Evolutionary conservation across 83 land plant species (phyloP), one percentile per base, ranked within the genome.

Genomic region (Larix sibirica): DNA sequence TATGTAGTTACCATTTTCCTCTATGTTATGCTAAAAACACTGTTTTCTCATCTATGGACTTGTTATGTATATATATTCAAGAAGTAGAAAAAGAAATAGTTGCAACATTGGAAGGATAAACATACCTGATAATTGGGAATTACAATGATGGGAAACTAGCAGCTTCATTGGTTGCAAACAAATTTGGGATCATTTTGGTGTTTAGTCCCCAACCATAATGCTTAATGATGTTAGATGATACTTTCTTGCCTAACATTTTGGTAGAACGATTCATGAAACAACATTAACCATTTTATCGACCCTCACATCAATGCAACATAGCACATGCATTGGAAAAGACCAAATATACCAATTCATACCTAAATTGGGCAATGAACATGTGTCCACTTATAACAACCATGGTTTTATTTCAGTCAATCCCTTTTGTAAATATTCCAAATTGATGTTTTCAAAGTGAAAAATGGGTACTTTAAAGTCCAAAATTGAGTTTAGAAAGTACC

Each of bases 281-380:
- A 98, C 97, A 20, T 98, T 94, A 89, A 98, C 99, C 42, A 85
- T 97, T 62, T 98, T 96, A 92, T 96, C 94, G 88, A 97, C 99
- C 23, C 96, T 96, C 75, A 97, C 93, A 40, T 94, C 89, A 69
- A 94, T 98, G 28, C 28, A 28, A 28, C 28, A 28, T 28, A 28
- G 28, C 28, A 28, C 28, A 28, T 28, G 28, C 28, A 90, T 42
- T 95, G 98, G 99, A 89, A 85, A 82, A 91, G 88, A 97, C 99
- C 23, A 28, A 28, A 28, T 97, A 97, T 79, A 97, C 93, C 28
- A 94, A 90, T 75, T 95, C 99, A 0, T 97, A 97, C 69, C 78
- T 94, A 23, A 90, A 90, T 42, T 95, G 98, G 99, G 28, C 28
- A 0, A 28, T 28, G 28, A 28, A 28, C 28, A 28, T 28, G 28